Percentiles rank a stretch among this genome's conserved stretches.
Conservation (phyloP, 2,329 filamentous ascomycete species). For the Monilinia polystroma region DNA sequence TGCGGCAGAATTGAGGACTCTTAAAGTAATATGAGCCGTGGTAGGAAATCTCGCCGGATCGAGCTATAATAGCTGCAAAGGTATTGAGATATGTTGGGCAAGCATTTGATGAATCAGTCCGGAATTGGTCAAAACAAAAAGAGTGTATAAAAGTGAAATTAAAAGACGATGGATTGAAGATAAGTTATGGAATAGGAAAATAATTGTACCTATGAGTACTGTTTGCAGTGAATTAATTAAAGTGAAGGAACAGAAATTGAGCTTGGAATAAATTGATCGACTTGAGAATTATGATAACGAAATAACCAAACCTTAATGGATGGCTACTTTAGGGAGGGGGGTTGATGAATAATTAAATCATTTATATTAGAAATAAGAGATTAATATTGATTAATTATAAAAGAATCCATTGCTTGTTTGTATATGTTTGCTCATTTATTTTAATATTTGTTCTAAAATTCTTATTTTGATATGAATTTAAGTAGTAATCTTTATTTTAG, state of each 20-base stretch:
- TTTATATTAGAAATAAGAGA: background rate
- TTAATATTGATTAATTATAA: background rate
- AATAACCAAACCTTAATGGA: background rate
- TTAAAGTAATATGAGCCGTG: slow-evolving; percentile 12
- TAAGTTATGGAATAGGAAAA: slow-evolving; percentile 9
- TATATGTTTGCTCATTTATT: background rate
- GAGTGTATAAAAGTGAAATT: slow-evolving; percentile 1
- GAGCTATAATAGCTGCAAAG: slow-evolving; percentile 20
- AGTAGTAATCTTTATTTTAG: too few relatives aligned
- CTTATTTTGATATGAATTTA: too few relatives aligned
- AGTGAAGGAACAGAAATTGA: slow-evolving; percentile 18
- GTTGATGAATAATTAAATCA: background rate
- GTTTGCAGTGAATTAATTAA: slow-evolving; percentile 25
- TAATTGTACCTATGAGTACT: background rate
- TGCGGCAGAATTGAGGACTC: slow-evolving; percentile 21
- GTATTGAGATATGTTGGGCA: slow-evolving; percentile 9
- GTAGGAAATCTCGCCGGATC: slow-evolving; percentile 20
- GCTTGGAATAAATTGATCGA: slow-evolving; percentile 12
- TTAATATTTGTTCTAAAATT: background rate
- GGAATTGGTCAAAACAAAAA: slow-evolving; percentile 11
- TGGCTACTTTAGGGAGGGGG: background rate
- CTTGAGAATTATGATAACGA: slow-evolving; percentile 20
- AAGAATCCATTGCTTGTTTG: background rate
- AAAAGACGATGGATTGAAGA: slow-evolving; percentile 11
- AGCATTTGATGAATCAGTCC: slow-evolving; percentile 19